Evolutionary conservation across 2,329 filamentous ascomycete species (phyloP).

Genomic region (Calonectria pseudoturangicola): DNA sequence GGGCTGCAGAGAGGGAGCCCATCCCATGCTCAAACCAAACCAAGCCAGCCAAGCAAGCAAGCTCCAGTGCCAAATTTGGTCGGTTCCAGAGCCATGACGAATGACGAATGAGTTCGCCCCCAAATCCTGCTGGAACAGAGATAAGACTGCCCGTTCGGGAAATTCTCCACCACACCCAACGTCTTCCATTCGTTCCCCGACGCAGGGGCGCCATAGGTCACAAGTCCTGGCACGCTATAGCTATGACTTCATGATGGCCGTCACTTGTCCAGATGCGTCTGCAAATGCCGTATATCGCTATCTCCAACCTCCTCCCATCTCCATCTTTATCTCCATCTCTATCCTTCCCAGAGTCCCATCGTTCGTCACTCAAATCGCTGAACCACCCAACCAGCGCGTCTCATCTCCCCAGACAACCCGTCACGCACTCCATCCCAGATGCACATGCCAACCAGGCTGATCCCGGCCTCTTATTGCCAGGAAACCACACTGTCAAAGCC

Average conservation of each 20-base stretch:
- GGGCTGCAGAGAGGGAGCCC: background rate
- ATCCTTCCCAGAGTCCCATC: background rate
- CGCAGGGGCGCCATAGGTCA: slow-evolving; percentile 25
- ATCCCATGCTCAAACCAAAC: background rate
- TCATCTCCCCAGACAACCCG: slow-evolving; percentile 13
- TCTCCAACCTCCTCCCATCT: slow-evolving; percentile 15
- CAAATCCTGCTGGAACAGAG: slow-evolving; percentile 13
- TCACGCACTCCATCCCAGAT: slow-evolving; percentile 15
- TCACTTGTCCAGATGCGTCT: slow-evolving; percentile 13
- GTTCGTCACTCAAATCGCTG: slow-evolving; percentile 17
- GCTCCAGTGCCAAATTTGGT: background rate
- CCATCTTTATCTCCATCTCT: slow-evolving; percentile 5
- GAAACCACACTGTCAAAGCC: slow-evolving; percentile 13
- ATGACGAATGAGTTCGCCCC: slow-evolving; percentile 9
- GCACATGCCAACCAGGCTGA: slow-evolving; percentile 3
- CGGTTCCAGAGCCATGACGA: background rate
- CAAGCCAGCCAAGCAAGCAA: background rate
- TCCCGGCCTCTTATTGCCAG: background rate
- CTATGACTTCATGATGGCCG: slow-evolving; percentile 13
- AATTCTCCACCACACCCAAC: slow-evolving; percentile 30
- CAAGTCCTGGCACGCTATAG: background rate
- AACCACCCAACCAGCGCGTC: slow-evolving; percentile 15
- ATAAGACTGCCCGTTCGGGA: slow-evolving; percentile 39
- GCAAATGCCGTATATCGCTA: slow-evolving; percentile 1
- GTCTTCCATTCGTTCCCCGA: slow-evolving; percentile 25